Base-by-base conservation (phyloP, 345 rosid species). In the Punica granatum region DNA sequence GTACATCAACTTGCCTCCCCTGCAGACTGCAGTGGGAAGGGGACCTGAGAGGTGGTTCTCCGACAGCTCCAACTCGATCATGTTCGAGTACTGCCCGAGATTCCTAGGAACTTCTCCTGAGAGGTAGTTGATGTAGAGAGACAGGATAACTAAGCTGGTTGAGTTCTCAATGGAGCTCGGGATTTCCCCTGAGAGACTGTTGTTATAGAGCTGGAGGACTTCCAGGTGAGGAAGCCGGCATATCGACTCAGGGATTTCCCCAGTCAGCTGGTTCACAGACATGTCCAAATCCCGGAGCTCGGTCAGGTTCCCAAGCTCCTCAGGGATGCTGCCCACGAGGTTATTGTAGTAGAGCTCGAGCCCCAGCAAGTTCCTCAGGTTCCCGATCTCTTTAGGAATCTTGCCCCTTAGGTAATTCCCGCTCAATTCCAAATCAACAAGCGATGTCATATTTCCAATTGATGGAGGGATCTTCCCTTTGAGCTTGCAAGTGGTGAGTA, bases 261-360 rank as follows among this genome's bases (percentile, higher is more conserved):
- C 96, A 6, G 86, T 88, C 66, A 90, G 76, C 68, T 70, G 76
- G 65, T 83, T 90, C 70, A 93, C 98, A 3, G 98, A 93, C 71
- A 93, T 86, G 87, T 93, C 98, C 72, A 90, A 69, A 66, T 93
- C 96, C 28, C 56, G 65, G 9, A 93, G 94, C 80, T 93, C 87
- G 46, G 86, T 88, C 81, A 93, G 78, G 66, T 90, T 88, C 53
- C 98, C 98, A 33, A 93, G 79, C 60, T 87, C 90, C 71, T 83
- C 90, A 3, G 97, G 98, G 77, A 93, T 87, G 36, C 65, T 69
- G 4, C 98, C 98, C 5, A 78, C 74, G 69, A 93, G 85, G 68
- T 80, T 70, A 53, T 93, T 93, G 79, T 93, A 93, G 65, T 92
- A 93, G 21, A 93, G 86, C 82, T 88, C 96, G 69, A 90, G 97